Percentiles rank a stretch among this genome's conserved stretches.
phyloP scores from a whole-genome alignment of 495 filamentous ascomycete genomes.

The Beverwykella pulmonaria region DNA sequence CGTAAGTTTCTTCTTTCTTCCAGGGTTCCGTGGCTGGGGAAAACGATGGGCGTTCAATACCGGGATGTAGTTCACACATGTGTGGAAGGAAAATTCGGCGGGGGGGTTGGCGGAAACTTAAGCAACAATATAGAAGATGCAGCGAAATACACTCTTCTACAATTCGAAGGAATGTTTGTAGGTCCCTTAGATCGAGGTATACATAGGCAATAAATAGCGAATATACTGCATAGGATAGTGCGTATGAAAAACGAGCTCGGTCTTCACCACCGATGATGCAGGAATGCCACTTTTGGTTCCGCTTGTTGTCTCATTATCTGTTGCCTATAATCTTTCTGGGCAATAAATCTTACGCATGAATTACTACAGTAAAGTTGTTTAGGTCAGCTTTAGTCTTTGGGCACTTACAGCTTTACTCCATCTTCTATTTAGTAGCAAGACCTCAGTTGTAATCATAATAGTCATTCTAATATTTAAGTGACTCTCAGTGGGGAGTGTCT shows the following conservation, averaged over 20 bases:
- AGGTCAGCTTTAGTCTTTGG: conserved; percentile 50
- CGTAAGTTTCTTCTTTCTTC: background rate
- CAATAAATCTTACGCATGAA: conserved; percentile 58
- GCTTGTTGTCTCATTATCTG: conserved; percentile 54
- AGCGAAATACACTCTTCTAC: too few species aligned
- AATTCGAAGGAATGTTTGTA: too few species aligned
- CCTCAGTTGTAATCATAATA: background rate
- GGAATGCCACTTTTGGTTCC: conserved; percentile 54
- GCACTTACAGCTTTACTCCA: conserved; percentile 10
- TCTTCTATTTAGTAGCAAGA: conserved; percentile 1
- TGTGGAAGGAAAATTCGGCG: background rate
- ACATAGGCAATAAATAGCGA: too few species aligned
- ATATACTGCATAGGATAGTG: too few species aligned
- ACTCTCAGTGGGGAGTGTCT: conserved; percentile 8
- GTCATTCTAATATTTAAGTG: conserved; percentile 7
- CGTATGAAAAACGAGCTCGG: too few species aligned
- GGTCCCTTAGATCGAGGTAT: too few species aligned
- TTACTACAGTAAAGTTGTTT: conserved; percentile 59
- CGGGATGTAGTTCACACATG: background rate
- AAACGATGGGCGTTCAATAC: background rate
- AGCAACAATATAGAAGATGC: too few species aligned
- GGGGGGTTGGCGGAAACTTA: too few species aligned
- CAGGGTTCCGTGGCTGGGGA: background rate
- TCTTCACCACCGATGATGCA: too few species aligned
- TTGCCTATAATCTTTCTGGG: conserved; percentile 55